phyloP scores from a whole-genome alignment of 2,329 filamentous ascomycete genomes.

The Colletotrichum caudatum region DNA sequence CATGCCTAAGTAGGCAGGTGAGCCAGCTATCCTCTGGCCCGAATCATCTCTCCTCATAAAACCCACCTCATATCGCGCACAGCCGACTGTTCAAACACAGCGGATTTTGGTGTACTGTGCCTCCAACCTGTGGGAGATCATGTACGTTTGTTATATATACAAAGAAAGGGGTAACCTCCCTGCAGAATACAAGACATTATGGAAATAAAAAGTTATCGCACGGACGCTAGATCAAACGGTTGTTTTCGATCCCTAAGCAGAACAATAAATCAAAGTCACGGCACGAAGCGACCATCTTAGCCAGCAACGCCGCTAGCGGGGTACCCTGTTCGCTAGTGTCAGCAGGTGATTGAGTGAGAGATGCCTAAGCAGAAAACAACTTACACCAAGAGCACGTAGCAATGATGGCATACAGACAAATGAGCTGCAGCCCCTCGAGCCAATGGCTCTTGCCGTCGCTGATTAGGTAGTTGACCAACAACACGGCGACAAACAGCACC shows the following conservation, averaged over 20 bases:
- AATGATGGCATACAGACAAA: constrained; percentile 84
- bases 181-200: constrained; percentile 36
- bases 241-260: neutral
- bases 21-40: neutral
- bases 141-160: constrained; percentile 24
- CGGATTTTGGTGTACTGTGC: constrained; percentile 11
- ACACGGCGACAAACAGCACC: constrained; percentile 83
- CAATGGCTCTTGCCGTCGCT: constrained; percentile 87
- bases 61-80: neutral
- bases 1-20: neutral
- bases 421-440: constrained; percentile 80
- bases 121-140: neutral
- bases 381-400: constrained; percentile 74
- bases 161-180: neutral
- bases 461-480: constrained; percentile 89
- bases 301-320: constrained; percentile 35
- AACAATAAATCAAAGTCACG: constrained; percentile 1
- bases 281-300: neutral
- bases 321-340: constrained; percentile 7
- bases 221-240: constrained; percentile 21
- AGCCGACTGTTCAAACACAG: neutral
- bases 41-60: neutral
- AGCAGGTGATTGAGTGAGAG: neutral
- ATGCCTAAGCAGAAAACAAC: constrained; percentile 45
- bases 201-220: constrained; percentile 12